Percentiles rank a stretch among this genome's conserved stretches.
These are phyloP conservation scores for Oxyria digyna DNA, from an alignment of 148 eudicot species.

Conservation along the genomic window DNA sequence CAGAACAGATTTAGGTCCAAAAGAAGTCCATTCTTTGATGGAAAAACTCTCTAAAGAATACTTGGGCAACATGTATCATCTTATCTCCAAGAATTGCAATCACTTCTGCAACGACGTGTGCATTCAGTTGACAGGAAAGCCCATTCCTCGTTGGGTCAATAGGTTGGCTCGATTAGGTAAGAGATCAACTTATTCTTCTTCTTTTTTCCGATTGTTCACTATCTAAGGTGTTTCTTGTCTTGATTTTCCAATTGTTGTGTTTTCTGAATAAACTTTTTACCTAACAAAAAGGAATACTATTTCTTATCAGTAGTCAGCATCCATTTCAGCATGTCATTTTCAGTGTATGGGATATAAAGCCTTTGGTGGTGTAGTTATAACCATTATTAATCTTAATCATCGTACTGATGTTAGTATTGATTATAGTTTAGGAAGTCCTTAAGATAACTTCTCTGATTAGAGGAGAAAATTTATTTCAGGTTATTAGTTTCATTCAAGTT, in stretches of 20 bases:
- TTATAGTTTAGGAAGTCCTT: background rate
- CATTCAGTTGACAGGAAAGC: slow-evolving; percentile 43
- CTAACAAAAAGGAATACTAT: background rate
- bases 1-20: slow-evolving; percentile 55
- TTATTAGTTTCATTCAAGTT: background rate
- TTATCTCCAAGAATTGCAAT: slow-evolving; percentile 65
- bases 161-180: slow-evolving; percentile 41
- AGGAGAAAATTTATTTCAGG: background rate
- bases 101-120: slow-evolving; percentile 71
- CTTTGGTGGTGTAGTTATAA: background rate
- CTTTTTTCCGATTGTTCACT: background rate
- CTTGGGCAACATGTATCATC: slow-evolving; percentile 57
- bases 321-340: background rate
- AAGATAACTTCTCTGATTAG: background rate
- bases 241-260: background rate
- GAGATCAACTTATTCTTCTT: background rate
- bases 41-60: slow-evolving; percentile 56
- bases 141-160: slow-evolving; percentile 73
- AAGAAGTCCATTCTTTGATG: slow-evolving; percentile 45
- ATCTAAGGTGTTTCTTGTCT: background rate
- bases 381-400: background rate
- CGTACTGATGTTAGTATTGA: background rate
- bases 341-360: background rate
- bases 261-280: background rate
- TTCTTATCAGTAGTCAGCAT: too few relatives aligned